phyloP scores from a whole-genome alignment of 2,329 filamentous ascomycete species.

The Fusarium clavum region DNA sequence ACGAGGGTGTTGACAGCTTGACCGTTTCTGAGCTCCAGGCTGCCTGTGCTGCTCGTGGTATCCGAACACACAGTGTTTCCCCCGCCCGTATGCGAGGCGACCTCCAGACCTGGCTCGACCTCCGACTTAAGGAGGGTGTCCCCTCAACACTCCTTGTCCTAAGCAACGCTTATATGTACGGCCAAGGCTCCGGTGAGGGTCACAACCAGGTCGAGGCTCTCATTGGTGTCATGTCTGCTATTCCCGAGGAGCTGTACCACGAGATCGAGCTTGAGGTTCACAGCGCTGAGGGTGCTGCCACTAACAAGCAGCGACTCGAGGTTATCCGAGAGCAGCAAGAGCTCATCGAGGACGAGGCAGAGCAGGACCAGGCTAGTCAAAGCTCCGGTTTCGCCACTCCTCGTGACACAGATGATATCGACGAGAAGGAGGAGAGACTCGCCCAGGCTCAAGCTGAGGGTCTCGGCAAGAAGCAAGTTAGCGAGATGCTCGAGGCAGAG shows the following conservation, averaged over 20 bases:
- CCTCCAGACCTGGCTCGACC: constrained; percentile 91
- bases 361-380: constrained; percentile 86
- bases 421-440: constrained; percentile 86
- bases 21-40: constrained; percentile 94
- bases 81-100: constrained; percentile 90
- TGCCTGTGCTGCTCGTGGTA: constrained; percentile 90
- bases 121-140: constrained; percentile 93
- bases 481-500: constrained; percentile 68
- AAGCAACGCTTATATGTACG: constrained; percentile 98
- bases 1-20: constrained; percentile 91
- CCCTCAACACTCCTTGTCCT: constrained; percentile 95
- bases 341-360: constrained; percentile 95
- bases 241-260: constrained; percentile 98
- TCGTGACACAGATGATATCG: constrained; percentile 90
- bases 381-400: constrained; percentile 79
- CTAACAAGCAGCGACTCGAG: constrained; percentile 98
- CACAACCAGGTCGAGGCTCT: constrained; percentile 92
- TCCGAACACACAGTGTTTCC: constrained; percentile 91
- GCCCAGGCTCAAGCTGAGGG: constrained; percentile 62
- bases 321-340: constrained; percentile 99
- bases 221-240: constrained; percentile 90
- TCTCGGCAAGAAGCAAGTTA: constrained; percentile 61
- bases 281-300: constrained; percentile 94
- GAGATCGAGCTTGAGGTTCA: constrained; percentile 99
- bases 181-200: constrained; percentile 87